Evolutionary conservation across 164 flowering plant genomes (phyloP), one percentile per base, ranked within the genome.

Genomic region (Chloranthus sessilifolius): DNA sequence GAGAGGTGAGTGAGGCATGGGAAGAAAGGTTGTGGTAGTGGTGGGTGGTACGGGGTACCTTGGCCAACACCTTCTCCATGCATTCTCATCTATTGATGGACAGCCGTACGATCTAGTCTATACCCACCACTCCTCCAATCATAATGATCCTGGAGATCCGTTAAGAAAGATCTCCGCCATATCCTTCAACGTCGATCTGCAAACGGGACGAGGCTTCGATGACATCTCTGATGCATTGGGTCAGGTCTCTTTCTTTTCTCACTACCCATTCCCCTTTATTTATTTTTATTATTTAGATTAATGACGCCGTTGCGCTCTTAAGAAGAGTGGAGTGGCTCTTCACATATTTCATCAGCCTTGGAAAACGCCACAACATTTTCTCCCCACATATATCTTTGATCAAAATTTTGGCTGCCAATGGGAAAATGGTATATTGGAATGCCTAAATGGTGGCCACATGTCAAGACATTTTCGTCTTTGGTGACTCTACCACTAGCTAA

Each of bases 41-140:
- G 70, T 91, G 12, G 98, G 98, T 38, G 96, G 98, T 49, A 87
- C 77, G 0, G 98, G 98, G 0, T 91, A 91, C 70, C 62, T 88
- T 43, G 98, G 98, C 26, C 96, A 88, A 69, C 96, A 91, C 59
- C 73, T 91, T 4, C 52, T 90, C 28, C 85, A 74, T 53, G 65
- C 47, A 11, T 48, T 86, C 19, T 52, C 78, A 6, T 66, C 44
- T 22, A 43, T 55, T 15, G 50, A 73, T 11, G 54, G 56, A 12
- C 15, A 43, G 2, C 71, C 67, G 1, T 71, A 50, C 46, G 67
- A 73, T 52, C 44, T 82, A 7, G 95, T 86, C 16, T 85, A 78
- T 72, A 81, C 98, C 23, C 59, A 77, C 61, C 78, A 74, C 63
- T 73, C 87, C 8, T 38, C 17, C 42, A 5, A 7, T 20, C 42